Conservation (phyloP, 2,329 filamentous ascomycete species). For the Epicoccum sorghinum region DNA sequence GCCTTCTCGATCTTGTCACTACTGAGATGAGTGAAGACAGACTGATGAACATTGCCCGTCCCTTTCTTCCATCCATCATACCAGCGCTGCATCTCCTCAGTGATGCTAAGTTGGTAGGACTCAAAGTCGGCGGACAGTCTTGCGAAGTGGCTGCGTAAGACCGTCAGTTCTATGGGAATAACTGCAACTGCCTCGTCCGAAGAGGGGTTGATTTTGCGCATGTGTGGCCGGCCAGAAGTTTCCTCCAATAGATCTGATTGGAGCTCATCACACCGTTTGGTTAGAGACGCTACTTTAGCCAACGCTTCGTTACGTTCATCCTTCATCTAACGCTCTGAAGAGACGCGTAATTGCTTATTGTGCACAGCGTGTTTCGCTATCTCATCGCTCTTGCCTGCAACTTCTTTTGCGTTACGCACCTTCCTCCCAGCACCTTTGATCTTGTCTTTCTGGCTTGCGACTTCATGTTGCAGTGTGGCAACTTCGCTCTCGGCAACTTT, state of each 20-base stretch:
- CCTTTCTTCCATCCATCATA: conserved; percentile 22
- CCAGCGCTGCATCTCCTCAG: conserved; percentile 12
- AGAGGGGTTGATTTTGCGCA: conserved; percentile 16
- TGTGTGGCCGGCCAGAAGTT: conserved; percentile 18
- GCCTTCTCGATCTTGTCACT: neutral
- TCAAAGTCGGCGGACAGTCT: conserved; percentile 8
- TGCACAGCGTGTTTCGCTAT: conserved; percentile 25
- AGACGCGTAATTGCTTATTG: conserved; percentile 18
- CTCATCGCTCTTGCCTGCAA: conserved; percentile 22
- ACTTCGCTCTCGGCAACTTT: neutral
- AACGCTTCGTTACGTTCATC: conserved; percentile 22
- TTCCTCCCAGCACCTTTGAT: conserved; percentile 28
- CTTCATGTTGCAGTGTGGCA: neutral
- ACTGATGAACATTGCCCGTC: neutral
- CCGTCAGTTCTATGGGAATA: conserved; percentile 19
- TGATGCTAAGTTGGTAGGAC: conserved; percentile 13
- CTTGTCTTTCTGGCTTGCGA: conserved; percentile 19
- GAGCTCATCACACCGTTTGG: conserved; percentile 19
- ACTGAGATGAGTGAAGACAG: neutral
- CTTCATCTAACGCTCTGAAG: conserved; percentile 24
- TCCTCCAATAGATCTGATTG: conserved; percentile 20
- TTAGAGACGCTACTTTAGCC: conserved; percentile 13
- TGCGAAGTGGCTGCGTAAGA: conserved; percentile 19
- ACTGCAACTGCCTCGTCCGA: conserved; percentile 17
- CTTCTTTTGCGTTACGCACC: conserved; percentile 22